Base-by-base conservation (phyloP, 2,329 filamentous ascomycete genomes). In the Pezicula carpinea region DNA sequence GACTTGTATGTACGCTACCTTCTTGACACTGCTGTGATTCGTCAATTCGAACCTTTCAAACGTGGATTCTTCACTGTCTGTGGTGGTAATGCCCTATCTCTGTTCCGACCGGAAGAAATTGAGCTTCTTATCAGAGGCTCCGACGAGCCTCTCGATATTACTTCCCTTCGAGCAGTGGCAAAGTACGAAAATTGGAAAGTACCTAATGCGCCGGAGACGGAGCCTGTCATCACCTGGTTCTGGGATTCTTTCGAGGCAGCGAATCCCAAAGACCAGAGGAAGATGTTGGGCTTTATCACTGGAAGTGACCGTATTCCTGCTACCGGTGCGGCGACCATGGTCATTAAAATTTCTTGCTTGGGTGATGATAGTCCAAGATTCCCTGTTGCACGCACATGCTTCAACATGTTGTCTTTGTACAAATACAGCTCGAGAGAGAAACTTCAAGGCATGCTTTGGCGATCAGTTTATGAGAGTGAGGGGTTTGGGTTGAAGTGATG, bases 41-140 rank as follows among this genome's bases (percentile, higher is more conserved):
- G 88, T 34, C 90, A 96, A 61, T 96, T 95, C 54, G 89, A 95
- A 62, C 90, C 91, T 1, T 96, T 96, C 74, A 93, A 93, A 63
- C 81, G 90, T 46, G 91, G 91, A 1, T 96, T 96, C 67, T 96
- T 89, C 64, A 95, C 87, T 0, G 89, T 96, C 22, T 95, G 89
- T 62, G 87, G 86, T 31, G 89, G 90, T 31, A 95, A 93, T 62
- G 90, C 91, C 0, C 73, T 96, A 31, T 89, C 85, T 1, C 76
- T 96, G 2, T 96, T 96, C 66, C 80, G 88, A 14, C 86, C 91
- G 0, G 90, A 96, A 63, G 91, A 96, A 64, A 95, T 96, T 52
- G 91, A 96, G 64, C 77, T 95, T 3, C 76, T 96, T 1, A 79
- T 96, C 5, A 78, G 90, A 43, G 90, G 90, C 10, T 93, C 88